These are phyloP conservation scores for Ceratocystis destructans DNA, from an alignment of 2,329 filamentous ascomycete species.

Conservation along the genomic window DNA sequence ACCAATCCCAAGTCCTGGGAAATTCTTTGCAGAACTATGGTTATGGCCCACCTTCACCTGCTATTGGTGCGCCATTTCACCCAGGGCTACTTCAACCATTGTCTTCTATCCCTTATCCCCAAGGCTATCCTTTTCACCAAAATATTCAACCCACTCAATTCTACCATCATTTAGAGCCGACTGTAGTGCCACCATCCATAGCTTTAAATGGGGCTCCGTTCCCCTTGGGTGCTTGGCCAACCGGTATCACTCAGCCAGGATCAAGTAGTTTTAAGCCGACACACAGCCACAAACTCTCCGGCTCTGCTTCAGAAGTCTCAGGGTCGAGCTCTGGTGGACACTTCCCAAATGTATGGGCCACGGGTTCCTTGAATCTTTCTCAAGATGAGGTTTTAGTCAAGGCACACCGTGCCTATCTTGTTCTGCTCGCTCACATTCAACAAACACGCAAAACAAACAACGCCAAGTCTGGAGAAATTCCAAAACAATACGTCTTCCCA, in stretches of 20 bases:
- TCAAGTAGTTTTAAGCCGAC: neutral
- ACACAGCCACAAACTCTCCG: neutral
- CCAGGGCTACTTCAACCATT: slow-evolving; percentile 12
- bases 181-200: neutral
- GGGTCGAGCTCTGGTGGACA: neutral
- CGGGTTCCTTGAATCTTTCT: neutral
- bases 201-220: neutral
- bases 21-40: slow-evolving; percentile 11
- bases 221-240: neutral
- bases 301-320: neutral
- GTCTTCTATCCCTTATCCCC: neutral
- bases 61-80: slow-evolving; percentile 17
- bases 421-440: slow-evolving; percentile 1
- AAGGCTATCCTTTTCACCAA: neutral
- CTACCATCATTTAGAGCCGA: neutral
- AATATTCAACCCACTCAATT: neutral
- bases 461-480: neutral
- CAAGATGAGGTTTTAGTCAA: neutral
- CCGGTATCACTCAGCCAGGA: neutral
- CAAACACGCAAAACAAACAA: neutral
- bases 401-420: slow-evolving; percentile 9
- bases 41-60: slow-evolving; percentile 18
- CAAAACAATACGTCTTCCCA: slow-evolving; percentile 12
- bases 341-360: neutral
- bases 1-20: neutral